A percentile compares a stretch with the other conserved stretches of the same genome.
Conservation (phyloP, 306 rosid genomes). For the Lathyrus tuberosus region DNA sequence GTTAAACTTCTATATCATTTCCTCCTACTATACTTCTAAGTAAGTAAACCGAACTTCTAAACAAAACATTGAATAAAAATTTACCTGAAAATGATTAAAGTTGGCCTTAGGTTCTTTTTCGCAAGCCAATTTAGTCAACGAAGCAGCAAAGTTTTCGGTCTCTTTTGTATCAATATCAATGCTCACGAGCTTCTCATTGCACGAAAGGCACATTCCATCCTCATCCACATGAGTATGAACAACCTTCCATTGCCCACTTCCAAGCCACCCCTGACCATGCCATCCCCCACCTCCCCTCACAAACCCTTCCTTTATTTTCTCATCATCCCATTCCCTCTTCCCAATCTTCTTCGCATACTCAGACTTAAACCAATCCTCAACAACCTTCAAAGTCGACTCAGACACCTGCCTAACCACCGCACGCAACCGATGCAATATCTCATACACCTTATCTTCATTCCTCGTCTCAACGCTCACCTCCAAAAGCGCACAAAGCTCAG, state of each 20-base stretch:
- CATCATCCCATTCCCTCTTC: constrained; percentile 62
- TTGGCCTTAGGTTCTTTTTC: constrained; percentile 57
- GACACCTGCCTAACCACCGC: constrained; percentile 75
- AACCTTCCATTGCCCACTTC: constrained; percentile 82
- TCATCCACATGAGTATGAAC: constrained; percentile 65
- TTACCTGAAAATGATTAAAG: constrained; percentile 73
- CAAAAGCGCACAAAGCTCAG: constrained; percentile 74
- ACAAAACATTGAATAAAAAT: constrained; percentile 37
- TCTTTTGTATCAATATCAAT: constrained; percentile 88
- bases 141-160: constrained; percentile 71
- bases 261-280: constrained; percentile 98
- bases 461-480: constrained; percentile 51
- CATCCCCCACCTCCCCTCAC: constrained; percentile 89
- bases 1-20: constrained; percentile 57
- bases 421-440: constrained; percentile 74
- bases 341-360: constrained; percentile 59
- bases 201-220: constrained; percentile 62
- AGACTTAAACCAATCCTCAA: constrained; percentile 77
- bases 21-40: constrained; percentile 25
- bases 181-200: constrained; percentile 72
- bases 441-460: constrained; percentile 71
- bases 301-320: constrained; percentile 58
- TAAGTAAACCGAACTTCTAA: not conserved
- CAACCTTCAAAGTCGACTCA: constrained; percentile 58
- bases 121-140: constrained; percentile 70